Evolutionary conservation across 257 asterid species (phyloP).

Genomic region (Rehmannia glutinosa): DNA sequence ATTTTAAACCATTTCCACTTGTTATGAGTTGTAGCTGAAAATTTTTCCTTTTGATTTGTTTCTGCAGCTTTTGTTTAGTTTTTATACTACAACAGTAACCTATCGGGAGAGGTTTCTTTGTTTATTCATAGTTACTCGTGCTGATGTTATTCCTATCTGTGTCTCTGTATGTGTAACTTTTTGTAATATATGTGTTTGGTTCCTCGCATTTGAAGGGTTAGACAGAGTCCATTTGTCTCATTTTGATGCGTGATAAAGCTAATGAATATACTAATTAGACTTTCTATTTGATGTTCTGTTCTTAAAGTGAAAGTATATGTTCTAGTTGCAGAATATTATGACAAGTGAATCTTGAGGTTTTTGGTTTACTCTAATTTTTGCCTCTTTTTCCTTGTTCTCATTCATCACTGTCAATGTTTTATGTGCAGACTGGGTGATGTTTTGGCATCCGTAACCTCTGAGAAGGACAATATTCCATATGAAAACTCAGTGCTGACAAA

Average conservation of each 20-base stretch:
- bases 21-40: constrained; percentile 13
- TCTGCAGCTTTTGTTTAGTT: not conserved
- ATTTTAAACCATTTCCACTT: constrained; percentile 10
- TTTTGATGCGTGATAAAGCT: not conserved
- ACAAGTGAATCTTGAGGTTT: not conserved
- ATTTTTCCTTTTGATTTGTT: constrained; percentile 9
- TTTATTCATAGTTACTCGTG: not conserved
- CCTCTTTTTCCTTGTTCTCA: constrained; percentile 14
- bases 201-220: constrained; percentile 13
- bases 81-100: not conserved
- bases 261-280: not conserved
- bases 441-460: constrained; percentile 76
- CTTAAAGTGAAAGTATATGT: not conserved
- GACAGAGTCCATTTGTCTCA: not conserved
- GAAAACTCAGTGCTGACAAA: constrained; percentile 83
- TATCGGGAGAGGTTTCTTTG: not conserved
- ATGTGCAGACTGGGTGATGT: constrained; percentile 95
- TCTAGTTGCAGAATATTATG: constrained; percentile 14
- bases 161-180: not conserved
- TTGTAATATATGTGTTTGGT: not conserved
- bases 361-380: constrained; percentile 2
- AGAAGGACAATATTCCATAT: constrained; percentile 74
- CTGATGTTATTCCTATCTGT: constrained; percentile 1
- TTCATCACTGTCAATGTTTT: constrained; percentile 22
- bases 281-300: constrained; percentile 1